Base-by-base conservation (phyloP, 2,329 filamentous ascomycete genomes). In the Colletotrichum euphorbiae region DNA sequence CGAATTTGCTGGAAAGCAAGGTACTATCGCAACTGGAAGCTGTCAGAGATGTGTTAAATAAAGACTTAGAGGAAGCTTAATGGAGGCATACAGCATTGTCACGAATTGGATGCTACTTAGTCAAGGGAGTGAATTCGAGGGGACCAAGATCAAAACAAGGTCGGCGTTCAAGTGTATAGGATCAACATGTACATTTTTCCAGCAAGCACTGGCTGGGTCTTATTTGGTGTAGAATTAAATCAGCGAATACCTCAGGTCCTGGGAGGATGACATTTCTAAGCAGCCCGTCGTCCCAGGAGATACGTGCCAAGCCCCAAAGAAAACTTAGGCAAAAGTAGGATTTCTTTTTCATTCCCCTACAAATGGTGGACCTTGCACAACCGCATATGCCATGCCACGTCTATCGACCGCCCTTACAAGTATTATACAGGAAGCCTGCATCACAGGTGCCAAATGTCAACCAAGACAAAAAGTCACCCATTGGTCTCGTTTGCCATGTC, bases 1-100 rank as follows among this genome's bases (percentile, higher is more conserved):
- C 76, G 45, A 94, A 86, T 76, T 79, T 87, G 73, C 81, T 97
- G 59, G 93, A 97, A 78, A 89, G 91, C 75, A 93, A 91, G 80
- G 88, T 96, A 6, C 83, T 95, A 28, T 83, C 79, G 65, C 90
- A 95, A 77, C 80, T 96, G 73, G 86, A 87, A 74, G 86, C 85
- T 5, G 85, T 89, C 17, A 82, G 84, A 73, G 83, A 84, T 71
- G 83, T 90, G 48, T 77, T 90, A 67, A 80, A 80, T 66, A 86
- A 87, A 58, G 83, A 84, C 38, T 76, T 84, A 66, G 85, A 87
- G 45, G 67, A 69, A 38, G 50, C 63, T n/a, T 66, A 52, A 51
- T 36, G 15, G 24, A 28, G 11, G 31, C 13, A 40, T 24, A 24
- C 19, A 51, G 21, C 40, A 50, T 24, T 31, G 45, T 65, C 28